Conservation (phyloP, 257 asterid species). For the Solanum pennellii region DNA sequence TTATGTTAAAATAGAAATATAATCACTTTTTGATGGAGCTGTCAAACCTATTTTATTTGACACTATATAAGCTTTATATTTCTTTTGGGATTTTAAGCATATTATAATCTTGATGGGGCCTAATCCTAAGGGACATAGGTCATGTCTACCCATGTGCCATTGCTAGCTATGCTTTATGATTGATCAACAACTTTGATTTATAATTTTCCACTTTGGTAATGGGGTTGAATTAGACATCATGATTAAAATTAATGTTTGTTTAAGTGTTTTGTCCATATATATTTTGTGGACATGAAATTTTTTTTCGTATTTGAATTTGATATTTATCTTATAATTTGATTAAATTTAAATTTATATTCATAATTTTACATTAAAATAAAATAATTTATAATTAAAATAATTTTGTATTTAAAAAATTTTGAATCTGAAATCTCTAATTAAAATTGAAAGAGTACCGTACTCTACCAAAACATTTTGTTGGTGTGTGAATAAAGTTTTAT, state of each 20-base stretch:
- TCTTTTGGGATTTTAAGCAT: background rate
- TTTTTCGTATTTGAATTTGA: no score
- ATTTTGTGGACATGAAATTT: conserved; percentile 20
- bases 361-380: no score
- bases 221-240: conserved; percentile 27
- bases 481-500: background rate
- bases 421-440: fast-evolving
- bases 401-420: fast-evolving
- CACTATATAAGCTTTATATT: background rate
- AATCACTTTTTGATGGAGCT: conserved; percentile 19
- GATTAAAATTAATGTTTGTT: conserved; percentile 13
- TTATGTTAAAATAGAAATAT: conserved; percentile 3
- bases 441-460: background rate
- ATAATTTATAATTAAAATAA: fast-evolving
- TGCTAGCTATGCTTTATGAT: conserved; percentile 5
- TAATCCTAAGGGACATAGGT: conserved; percentile 7
- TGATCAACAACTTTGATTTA: conserved; percentile 8
- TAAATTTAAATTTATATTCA: no score
- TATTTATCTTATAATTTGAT: no score
- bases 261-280: background rate
- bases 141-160: conserved; percentile 39
- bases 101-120: conserved; percentile 13
- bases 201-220: conserved; percentile 31
- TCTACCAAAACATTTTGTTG: background rate
- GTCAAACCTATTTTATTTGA: conserved; percentile 7